Conservation (phyloP, 768 basidiomycete genomes). For the Boletus rubroflammeus region DNA sequence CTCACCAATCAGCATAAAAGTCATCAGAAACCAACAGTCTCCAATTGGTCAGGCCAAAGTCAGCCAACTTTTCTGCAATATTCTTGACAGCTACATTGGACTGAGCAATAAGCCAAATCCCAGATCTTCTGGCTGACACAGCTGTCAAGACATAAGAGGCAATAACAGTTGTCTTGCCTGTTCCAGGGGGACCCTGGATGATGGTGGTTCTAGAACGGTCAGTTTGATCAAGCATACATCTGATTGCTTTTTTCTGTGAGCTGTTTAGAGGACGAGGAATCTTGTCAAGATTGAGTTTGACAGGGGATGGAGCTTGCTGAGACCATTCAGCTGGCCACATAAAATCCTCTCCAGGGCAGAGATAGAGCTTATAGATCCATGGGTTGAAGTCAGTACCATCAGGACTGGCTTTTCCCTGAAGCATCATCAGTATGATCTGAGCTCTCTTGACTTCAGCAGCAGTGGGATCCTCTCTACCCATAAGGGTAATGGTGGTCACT, state of each 20-base stretch:
- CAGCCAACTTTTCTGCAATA: constrained; percentile 75
- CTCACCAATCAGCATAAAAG: constrained; percentile 66
- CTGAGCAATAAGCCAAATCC: constrained; percentile 81
- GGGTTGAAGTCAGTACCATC: constrained; percentile 31
- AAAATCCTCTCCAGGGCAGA: constrained; percentile 25
- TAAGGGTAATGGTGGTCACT: constrained; percentile 40
- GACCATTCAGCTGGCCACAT: constrained; percentile 38
- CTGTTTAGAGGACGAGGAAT: constrained; percentile 34
- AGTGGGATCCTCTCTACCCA: constrained; percentile 56
- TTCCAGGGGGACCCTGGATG: constrained; percentile 57
- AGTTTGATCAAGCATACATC: constrained; percentile 36
- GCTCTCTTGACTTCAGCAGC: constrained; percentile 48
- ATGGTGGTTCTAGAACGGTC: constrained; percentile 35
- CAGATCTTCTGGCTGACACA: constrained; percentile 35
- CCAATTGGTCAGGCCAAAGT: constrained; percentile 52
- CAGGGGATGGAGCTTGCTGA: constrained; percentile 12
- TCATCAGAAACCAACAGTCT: constrained; percentile 68
- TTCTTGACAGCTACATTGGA: constrained; percentile 89
- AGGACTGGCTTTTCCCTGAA: constrained; percentile 33
- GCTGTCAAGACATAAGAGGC: constrained; percentile 55
- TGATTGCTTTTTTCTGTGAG: constrained; percentile 38
- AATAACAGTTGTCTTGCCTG: constrained; percentile 74
- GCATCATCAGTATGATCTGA: constrained; percentile 27
- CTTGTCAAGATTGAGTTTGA: constrained; percentile 13
- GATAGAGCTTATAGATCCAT: constrained; percentile 38